Evolutionary conservation across 805 yeast genomes (phyloP).

Genomic region (Kodamaea sagamina): DNA sequence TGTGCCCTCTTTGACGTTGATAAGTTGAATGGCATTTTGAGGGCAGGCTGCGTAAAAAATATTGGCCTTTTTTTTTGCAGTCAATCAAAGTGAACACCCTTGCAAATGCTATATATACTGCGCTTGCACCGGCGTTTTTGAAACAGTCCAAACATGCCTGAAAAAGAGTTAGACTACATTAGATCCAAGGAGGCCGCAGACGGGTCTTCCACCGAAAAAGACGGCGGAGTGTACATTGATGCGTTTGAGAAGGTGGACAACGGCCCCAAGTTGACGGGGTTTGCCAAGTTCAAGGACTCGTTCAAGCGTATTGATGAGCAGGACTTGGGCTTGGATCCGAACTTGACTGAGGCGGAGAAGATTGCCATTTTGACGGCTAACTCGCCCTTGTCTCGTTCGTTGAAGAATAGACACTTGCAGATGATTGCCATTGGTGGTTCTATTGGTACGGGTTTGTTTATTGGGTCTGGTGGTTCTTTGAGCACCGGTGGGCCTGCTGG

Average conservation of each 20-base stretch:
- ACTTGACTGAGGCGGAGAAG: conserved; percentile 45
- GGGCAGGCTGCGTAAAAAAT: background rate
- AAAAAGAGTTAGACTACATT: conserved; percentile 43
- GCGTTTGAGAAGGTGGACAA: conserved; percentile 26
- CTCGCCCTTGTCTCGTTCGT: conserved; percentile 50
- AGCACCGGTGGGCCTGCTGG: conserved; percentile 73
- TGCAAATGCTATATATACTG: too few species aligned
- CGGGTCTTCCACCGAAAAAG: conserved; percentile 37
- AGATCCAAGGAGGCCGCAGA: conserved; percentile 38
- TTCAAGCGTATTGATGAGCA: conserved; percentile 34
- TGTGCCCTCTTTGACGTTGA: conserved; percentile 4
- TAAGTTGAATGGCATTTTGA: background rate
- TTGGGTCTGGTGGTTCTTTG: conserved; percentile 68
- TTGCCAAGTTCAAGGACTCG: conserved; percentile 29
- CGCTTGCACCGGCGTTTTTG: too few species aligned
- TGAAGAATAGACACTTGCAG: conserved; percentile 67
- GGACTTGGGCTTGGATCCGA: conserved; percentile 47
- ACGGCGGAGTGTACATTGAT: conserved; percentile 40
- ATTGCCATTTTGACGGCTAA: conserved; percentile 48
- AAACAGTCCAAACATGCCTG: conserved; percentile 37
- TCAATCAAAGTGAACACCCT: too few species aligned
- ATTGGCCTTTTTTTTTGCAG: background rate
- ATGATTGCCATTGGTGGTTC: conserved; percentile 85
- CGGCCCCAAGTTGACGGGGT: conserved; percentile 18
- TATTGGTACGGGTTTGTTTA: conserved; percentile 81